Evolutionary conservation across 805 yeast genomes (phyloP), one percentile per base, ranked within the genome.

Genomic region (Schwanniomyces sp.): DNA sequence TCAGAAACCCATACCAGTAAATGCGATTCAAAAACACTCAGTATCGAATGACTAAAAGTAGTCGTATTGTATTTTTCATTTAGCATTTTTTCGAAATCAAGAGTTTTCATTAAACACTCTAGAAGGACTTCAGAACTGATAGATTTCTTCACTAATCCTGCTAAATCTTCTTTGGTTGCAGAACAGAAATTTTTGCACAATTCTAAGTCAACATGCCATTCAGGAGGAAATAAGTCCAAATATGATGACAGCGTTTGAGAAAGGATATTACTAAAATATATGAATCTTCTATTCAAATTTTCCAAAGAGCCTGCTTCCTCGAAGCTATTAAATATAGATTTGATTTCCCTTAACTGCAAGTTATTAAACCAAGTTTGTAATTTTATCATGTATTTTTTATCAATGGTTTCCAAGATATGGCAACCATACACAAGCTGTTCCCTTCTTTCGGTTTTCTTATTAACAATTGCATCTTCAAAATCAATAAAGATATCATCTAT

Each of bases 251-350:
- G 84, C 54, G 84, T 81, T 18, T 76, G 74, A 45, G 76, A 78
- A 49, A 92, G 67, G 1, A 88, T 78, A 54, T 87, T 84, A 54
- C 85, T 84, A 66, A 89, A 88, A 63, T 86, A 92, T 28, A 91
- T 79, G 63, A 82, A 94, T 42, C 99, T 73, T 54, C 97, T 73
- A 27, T 82, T 78, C 44, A 94, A 67, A 64, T 94, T 94, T 49
- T 94, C 99, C 50, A 94, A 69, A 5, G 95, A 86, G 0, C 97
- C 97, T 0, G 99, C 99, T 66, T 94, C 99, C 56, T 91, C 97
- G 11, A 82, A 76, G 8, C 84, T 75, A 45, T 82, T 79, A 67
- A 94, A 94, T 9, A 94, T 89, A 18, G 81, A 70, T 30, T 78
- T 78, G 39, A 92, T 82, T 57, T 92, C 98, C 57, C 79, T 79